Conservation (phyloP, 2,329 filamentous ascomycete species). For the Sclerotiophoma versabilis region DNA sequence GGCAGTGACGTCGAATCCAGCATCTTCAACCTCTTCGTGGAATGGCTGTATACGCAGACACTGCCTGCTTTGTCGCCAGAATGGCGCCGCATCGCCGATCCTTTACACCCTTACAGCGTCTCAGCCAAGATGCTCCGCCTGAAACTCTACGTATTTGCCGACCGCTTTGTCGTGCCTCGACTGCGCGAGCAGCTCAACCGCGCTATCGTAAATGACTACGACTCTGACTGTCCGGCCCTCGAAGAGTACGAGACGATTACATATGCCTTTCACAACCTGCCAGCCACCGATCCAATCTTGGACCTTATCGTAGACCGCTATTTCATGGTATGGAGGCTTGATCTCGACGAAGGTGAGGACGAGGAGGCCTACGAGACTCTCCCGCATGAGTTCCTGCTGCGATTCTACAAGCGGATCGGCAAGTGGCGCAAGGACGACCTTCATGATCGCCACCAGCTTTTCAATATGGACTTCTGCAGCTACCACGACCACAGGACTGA, state of each 20-base stretch:
- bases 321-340: constrained; percentile 15
- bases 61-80: constrained; percentile 9
- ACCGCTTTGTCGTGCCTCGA: constrained; percentile 14
- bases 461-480: constrained; percentile 17
- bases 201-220: constrained; percentile 12
- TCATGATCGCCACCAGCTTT: constrained; percentile 8
- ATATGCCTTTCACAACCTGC: constrained; percentile 21
- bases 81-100: constrained; percentile 15
- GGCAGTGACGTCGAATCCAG: constrained; percentile 14
- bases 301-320: constrained; percentile 19
- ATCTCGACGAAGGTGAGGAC: constrained; percentile 13
- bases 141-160: constrained; percentile 19
- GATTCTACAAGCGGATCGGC: constrained; percentile 14
- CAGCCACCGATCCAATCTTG: constrained; percentile 13
- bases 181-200: constrained; percentile 9
- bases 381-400: constrained; percentile 8
- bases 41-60: constrained; percentile 22
- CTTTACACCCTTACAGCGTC: constrained; percentile 8
- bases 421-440: constrained; percentile 11
- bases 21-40: constrained; percentile 19
- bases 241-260: constrained; percentile 14
- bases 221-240: constrained; percentile 10
- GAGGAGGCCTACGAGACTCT: constrained; percentile 8
- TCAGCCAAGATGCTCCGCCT: constrained; percentile 14
- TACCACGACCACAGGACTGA: constrained; percentile 12